Percentiles rank a stretch among this genome's conserved stretches.
Conservation (phyloP, 148 eudicot genomes). For the Fallopia convolvulus region DNA sequence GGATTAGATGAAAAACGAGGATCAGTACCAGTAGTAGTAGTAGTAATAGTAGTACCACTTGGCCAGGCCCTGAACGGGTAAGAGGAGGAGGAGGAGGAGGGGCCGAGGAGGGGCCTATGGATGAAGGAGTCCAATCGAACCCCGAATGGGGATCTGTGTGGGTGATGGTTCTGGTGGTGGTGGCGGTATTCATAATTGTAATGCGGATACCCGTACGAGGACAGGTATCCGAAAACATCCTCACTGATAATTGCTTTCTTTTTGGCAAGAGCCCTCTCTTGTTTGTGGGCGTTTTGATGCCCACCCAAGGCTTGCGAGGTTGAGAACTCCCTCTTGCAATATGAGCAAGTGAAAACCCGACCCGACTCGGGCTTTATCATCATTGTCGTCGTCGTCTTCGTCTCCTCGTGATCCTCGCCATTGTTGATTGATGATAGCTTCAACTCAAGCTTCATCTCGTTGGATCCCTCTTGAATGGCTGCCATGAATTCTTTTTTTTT, state of each 20-base stretch:
- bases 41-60: not conserved
- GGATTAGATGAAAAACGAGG: not conserved
- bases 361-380: not conserved
- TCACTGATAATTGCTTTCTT: not conserved
- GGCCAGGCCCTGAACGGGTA: constrained; percentile 10
- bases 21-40: not conserved
- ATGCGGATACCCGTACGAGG: not conserved
- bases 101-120: constrained; percentile 6
- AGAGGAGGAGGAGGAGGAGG: not conserved
- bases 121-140: constrained; percentile 13
- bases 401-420: not conserved
- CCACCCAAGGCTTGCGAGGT: constrained; percentile 31
- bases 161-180: not conserved
- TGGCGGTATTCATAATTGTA: not conserved
- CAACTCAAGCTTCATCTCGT: not conserved
- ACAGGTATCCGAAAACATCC: no score
- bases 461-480: not conserved
- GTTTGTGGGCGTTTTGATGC: constrained; percentile 33
- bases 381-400: not conserved
- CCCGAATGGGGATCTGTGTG: not conserved
- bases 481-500: not conserved
- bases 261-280: constrained; percentile 23
- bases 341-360: constrained; percentile 26
- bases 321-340: constrained; percentile 26
- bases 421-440: not conserved